phyloP scores from a whole-genome alignment of 257 asterid species.

The Solanum clarkiae region DNA sequence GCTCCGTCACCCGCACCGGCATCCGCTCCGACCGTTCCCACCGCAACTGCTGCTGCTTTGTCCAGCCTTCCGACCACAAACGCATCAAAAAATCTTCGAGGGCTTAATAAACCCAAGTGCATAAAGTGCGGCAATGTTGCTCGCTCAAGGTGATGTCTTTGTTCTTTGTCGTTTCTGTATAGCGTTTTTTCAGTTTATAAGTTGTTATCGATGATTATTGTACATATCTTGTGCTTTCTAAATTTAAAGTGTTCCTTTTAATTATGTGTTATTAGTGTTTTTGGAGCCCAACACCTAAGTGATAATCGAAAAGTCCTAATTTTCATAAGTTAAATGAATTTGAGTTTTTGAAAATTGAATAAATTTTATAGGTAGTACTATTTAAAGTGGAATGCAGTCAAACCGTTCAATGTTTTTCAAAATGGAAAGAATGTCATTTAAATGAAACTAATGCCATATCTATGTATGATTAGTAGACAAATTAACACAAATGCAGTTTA shows the following conservation, averaged over 20 bases:
- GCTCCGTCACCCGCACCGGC: neutral
- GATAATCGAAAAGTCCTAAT: neutral
- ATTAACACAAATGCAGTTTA: neutral
- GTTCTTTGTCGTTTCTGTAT: neutral
- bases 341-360: neutral
- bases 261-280: neutral
- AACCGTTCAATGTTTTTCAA: neutral
- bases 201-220: neutral
- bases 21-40: neutral
- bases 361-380: neutral
- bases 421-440: neutral
- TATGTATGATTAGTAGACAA: neutral
- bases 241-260: neutral
- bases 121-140: conserved; percentile 97
- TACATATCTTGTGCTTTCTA: neutral
- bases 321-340: neutral
- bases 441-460: neutral
- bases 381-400: neutral
- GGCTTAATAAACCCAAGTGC: conserved; percentile 97
- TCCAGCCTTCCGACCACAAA: conserved; percentile 17
- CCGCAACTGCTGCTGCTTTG: conserved; percentile 9
- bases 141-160: conserved; percentile 61
- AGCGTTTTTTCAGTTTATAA: neutral
- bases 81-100: conserved; percentile 58
- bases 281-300: neutral